These are phyloP conservation scores for Graphium sp. DNA, from an alignment of 2,329 filamentous ascomycete genomes.

Conservation along the genomic window DNA sequence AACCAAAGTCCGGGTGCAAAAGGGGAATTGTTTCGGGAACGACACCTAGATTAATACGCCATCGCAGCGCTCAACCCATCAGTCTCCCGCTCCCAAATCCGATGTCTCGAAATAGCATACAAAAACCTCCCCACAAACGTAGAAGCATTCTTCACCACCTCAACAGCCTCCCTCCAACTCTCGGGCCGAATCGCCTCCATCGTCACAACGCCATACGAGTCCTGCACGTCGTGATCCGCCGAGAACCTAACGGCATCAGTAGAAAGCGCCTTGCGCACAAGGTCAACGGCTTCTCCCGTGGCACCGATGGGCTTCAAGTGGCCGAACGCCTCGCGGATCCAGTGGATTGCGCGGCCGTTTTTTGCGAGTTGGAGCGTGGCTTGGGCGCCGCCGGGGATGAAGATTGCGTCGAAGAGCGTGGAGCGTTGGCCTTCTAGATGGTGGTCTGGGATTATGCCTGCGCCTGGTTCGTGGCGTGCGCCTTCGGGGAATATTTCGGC, in stretches of 20 bases:
- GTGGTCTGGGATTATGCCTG: constrained; percentile 52
- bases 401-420: constrained; percentile 67
- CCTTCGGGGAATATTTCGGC: constrained; percentile 47
- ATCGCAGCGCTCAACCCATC: constrained; percentile 51
- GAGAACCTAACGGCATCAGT: constrained; percentile 21
- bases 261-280: constrained; percentile 35
- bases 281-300: constrained; percentile 51
- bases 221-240: constrained; percentile 27
- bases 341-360: constrained; percentile 59
- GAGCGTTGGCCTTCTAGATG: constrained; percentile 67
- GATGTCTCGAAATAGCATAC: constrained; percentile 52
- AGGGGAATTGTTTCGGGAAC: no score
- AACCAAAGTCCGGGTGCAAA: no score
- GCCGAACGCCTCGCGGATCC: constrained; percentile 65
- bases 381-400: constrained; percentile 55
- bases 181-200: constrained; percentile 33
- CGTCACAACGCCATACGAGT: constrained; percentile 68
- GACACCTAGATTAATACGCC: constrained; percentile 50
- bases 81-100: constrained; percentile 58
- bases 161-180: constrained; percentile 41
- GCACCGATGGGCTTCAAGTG: constrained; percentile 68
- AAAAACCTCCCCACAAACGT: constrained; percentile 58
- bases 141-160: constrained; percentile 48
- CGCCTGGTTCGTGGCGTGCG: constrained; percentile 30
- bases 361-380: constrained; percentile 45